Conservation (phyloP, 148 eudicot species). For the Limonium bicolor region DNA sequence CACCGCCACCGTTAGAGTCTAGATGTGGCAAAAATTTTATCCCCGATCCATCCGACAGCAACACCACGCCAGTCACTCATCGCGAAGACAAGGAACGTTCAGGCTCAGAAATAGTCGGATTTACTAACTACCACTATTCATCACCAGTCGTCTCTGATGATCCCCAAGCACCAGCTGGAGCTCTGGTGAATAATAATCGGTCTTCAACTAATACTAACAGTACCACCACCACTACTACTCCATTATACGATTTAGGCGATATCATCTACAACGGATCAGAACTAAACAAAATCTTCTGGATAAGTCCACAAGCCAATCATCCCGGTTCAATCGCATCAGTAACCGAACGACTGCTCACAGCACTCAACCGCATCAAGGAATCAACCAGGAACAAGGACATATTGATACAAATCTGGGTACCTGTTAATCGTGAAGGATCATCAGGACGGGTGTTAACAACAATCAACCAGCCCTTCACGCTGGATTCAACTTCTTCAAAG, state of each 20-base stretch:
- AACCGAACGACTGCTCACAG: slow-evolving; percentile 43
- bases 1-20: slow-evolving; percentile 35
- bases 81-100: no score
- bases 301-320: slow-evolving; percentile 35
- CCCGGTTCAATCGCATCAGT: slow-evolving; percentile 27
- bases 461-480: slow-evolving; percentile 43
- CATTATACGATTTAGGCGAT: slow-evolving; percentile 13
- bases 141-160: neutral
- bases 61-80: no score
- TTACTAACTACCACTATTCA: no score
- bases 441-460: slow-evolving; percentile 56
- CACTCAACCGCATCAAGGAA: slow-evolving; percentile 40
- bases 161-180: slow-evolving; percentile 13
- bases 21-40: slow-evolving; percentile 13
- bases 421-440: slow-evolving; percentile 39
- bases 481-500: slow-evolving; percentile 35
- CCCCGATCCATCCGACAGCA: no score
- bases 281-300: slow-evolving; percentile 45
- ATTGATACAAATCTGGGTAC: slow-evolving; percentile 81
- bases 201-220: neutral
- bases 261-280: slow-evolving; percentile 25
- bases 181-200: neutral
- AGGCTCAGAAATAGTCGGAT: no score
- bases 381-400: slow-evolving; percentile 33
- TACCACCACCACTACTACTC: slow-evolving; percentile 2